Base-by-base conservation (phyloP, 1,284 basidiomycete genomes). In the Blastosporella zonata region DNA sequence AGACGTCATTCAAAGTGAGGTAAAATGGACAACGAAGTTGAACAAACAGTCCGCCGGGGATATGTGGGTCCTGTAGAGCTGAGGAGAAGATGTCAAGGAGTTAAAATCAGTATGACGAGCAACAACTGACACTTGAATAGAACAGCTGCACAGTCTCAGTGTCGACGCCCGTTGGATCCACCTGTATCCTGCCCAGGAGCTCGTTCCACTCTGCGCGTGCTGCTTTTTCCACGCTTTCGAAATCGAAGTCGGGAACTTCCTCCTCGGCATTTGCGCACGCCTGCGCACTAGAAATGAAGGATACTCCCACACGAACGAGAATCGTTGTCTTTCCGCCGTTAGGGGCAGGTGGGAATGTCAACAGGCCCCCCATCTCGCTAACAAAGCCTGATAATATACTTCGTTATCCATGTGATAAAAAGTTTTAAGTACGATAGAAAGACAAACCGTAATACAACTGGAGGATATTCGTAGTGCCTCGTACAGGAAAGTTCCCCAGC, bases 41-140 rank as follows among this genome's bases (percentile, higher is more conserved):
- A 55, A 52, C 79, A 76, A 12, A 75, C 76, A 22, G 75, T 87
- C 83, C 2, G 79, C 82, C 6, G 84, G 84, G 2, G 79, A 77
- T 33, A 87, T 79, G 60, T 84, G 82, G 0, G 77, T 79, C 46
- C 84, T 66, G 57, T 87, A 87, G 2, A 86, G 62, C 78, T 79
- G 42, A 7, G 13, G 18, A 22, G 9, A 31, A 18, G 23, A 23
- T 41, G 3, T 18, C 5, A 18, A 22, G 3, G 1, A 12, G 21
- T 2, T 15, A 13, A 10, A 33, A 75, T 1, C 12, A 31, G 8
- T 3, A 31, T 74, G n/a, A n/a, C n/a, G n/a, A 70, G 18, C 76
- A 64, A 25, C 70, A 70, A 55, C 78, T 78, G 23, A 79, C 74
- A 20, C 73, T 75, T 33, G 74, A 77, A 54, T 77, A 78, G 2